phyloP scores from a whole-genome alignment of 225 moss, liverwort and hornwort species.

The Pseudisothecium myosuroides region DNA sequence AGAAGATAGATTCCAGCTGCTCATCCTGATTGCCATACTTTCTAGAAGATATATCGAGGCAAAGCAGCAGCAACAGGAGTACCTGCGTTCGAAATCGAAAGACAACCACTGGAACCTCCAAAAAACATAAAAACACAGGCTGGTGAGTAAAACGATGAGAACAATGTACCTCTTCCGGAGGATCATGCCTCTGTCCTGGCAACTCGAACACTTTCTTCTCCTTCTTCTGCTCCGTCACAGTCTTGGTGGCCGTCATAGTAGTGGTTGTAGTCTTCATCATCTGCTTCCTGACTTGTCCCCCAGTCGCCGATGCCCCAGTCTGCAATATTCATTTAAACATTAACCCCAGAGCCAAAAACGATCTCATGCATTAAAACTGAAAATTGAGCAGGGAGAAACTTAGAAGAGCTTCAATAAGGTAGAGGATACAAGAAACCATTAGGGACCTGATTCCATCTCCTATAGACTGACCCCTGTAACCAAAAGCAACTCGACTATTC shows the following conservation, averaged over 20 bases:
- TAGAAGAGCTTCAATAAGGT: not conserved
- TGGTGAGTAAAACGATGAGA: not conserved
- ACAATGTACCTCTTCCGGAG: conserved; percentile 36
- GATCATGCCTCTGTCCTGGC: conserved; percentile 43
- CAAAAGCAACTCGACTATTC: not conserved
- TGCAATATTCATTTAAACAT: not conserved
- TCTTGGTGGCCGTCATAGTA: conserved; percentile 10
- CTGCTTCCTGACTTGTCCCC: conserved; percentile 14
- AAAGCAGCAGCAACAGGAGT: not conserved
- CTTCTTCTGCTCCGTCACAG: conserved; percentile 28
- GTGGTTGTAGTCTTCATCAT: conserved; percentile 5
- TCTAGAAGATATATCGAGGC: not conserved
- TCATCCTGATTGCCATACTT: not conserved
- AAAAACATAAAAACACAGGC: not conserved
- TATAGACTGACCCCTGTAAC: not conserved
- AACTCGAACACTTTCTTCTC: conserved; percentile 35
- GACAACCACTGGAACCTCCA: not conserved
- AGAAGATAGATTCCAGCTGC: not conserved
- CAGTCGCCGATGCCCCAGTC: conserved; percentile 2
- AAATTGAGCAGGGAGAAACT: not conserved
- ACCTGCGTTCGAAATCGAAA: not conserved
- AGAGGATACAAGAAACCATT: not conserved
- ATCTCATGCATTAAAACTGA: not conserved
- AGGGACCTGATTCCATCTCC: not conserved
- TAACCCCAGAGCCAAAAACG: not conserved